Evolutionary conservation across 306 rosid species (phyloP).

Genomic region (Cicer bijugum): DNA sequence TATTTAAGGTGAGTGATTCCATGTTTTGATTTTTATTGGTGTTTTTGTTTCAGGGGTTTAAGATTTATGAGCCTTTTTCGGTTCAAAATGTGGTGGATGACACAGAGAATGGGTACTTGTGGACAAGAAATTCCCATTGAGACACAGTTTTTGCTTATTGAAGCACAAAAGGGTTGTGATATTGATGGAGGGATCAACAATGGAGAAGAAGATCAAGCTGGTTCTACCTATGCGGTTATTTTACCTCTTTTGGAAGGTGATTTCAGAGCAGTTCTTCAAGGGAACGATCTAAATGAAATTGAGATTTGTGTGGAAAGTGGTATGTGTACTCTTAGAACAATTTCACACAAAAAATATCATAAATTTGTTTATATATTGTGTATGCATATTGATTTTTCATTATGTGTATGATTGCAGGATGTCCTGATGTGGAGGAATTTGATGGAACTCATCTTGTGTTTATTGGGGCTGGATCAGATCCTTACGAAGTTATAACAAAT

Average conservation of each 20-base stretch:
- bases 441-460: constrained; percentile 83
- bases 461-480: constrained; percentile 82
- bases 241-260: constrained; percentile 95
- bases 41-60: constrained; percentile 59
- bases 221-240: constrained; percentile 64
- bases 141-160: constrained; percentile 86
- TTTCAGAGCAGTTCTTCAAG: constrained; percentile 94
- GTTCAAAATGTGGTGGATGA: constrained; percentile 99
- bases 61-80: constrained; percentile 81
- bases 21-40: constrained; percentile 18
- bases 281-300: constrained; percentile 76
- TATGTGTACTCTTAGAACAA: constrained; percentile 40
- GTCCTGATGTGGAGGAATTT: constrained; percentile 77
- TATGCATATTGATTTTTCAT: not conserved
- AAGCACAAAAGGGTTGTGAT: constrained; percentile 54
- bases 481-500: constrained; percentile 79
- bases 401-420: constrained; percentile 57
- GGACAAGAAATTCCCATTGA: constrained; percentile 82
- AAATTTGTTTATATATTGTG: not conserved
- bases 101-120: constrained; percentile 82
- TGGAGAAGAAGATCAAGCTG: constrained; percentile 49
- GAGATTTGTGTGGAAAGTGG: constrained; percentile 97
- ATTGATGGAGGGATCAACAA: constrained; percentile 47
- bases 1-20: not conserved
- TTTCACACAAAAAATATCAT: not conserved